These are phyloP conservation scores for Gossypium anomalum DNA, from an alignment of 345 rosid genomes.

Conservation along the genomic window DNA sequence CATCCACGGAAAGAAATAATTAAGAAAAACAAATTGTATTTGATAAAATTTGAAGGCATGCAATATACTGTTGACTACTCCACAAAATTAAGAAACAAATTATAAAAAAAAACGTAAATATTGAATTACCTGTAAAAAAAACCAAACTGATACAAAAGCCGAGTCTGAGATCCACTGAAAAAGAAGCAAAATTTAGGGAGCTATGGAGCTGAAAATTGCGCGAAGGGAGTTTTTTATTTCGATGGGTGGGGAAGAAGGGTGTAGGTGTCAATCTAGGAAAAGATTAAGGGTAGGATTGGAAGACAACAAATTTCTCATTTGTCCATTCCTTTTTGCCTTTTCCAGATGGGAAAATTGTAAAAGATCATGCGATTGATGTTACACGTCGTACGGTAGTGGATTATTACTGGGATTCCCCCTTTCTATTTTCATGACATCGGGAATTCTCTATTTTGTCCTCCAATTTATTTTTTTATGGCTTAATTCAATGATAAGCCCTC, in stretches of 20 bases:
- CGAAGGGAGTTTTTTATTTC: not conserved
- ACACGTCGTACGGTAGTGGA: constrained; percentile 24
- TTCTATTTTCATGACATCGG: constrained; percentile 10
- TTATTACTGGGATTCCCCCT: not conserved
- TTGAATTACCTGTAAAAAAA: constrained; percentile 12
- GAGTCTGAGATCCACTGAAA: constrained; percentile 13
- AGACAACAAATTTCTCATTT: not conserved
- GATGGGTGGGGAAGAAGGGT: not conserved
- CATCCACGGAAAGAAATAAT: not conserved
- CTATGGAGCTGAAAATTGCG: not conserved
- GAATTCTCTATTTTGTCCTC: not conserved
- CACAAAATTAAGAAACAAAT: not conserved
- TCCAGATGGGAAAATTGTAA: not conserved
- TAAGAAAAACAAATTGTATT: not conserved
- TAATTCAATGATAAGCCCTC: no score
- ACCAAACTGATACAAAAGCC: not conserved
- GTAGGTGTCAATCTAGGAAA: not conserved
- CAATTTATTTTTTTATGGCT: no score
- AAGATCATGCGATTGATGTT: constrained; percentile 5
- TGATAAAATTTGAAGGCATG: not conserved
- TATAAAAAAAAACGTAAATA: not conserved
- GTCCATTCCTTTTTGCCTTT: not conserved
- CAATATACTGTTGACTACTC: constrained; percentile 1
- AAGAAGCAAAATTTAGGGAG: not conserved
- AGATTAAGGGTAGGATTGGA: not conserved